phyloP scores from a whole-genome alignment of 495 filamentous ascomycete species.

The Hyaloscypha bicolor region DNA sequence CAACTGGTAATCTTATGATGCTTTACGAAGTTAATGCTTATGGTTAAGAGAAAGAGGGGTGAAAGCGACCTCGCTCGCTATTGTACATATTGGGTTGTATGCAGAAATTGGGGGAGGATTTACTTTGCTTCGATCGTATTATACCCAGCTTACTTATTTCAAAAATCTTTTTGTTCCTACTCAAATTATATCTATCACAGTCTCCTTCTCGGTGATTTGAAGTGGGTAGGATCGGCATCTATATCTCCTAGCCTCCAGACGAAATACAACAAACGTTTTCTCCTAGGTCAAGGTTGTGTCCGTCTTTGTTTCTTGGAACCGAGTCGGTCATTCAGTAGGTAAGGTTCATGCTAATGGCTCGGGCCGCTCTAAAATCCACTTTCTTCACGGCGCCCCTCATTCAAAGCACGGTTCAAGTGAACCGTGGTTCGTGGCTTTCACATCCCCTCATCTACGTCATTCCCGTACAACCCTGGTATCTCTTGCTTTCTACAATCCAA shows the following conservation, averaged over 20 bases:
- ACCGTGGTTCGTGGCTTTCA: neutral
- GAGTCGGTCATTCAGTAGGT: neutral
- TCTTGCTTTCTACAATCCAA: neutral
- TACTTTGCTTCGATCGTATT: constrained; percentile 13
- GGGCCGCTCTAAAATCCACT: neutral
- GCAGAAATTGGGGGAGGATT: neutral
- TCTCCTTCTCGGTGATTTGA: neutral
- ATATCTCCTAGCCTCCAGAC: neutral
- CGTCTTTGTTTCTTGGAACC: neutral
- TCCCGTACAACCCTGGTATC: neutral
- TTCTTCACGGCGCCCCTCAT: neutral
- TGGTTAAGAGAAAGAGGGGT: constrained; percentile 1
- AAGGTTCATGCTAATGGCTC: neutral
- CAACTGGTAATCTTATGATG: neutral
- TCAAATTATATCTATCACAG: neutral
- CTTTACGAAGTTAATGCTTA: constrained; percentile 3
- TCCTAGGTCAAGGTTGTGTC: neutral
- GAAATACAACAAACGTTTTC: neutral
- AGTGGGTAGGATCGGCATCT: neutral
- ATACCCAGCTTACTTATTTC: constrained; percentile 15
- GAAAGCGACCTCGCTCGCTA: neutral
- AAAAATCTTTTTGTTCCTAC: neutral
- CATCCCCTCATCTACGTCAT: neutral
- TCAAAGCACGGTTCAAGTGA: neutral
- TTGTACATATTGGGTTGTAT: constrained; percentile 7